These are phyloP conservation scores for Calonectria pseudoturangicola DNA, from an alignment of 2,329 filamentous ascomycete genomes.

Conservation along the genomic window DNA sequence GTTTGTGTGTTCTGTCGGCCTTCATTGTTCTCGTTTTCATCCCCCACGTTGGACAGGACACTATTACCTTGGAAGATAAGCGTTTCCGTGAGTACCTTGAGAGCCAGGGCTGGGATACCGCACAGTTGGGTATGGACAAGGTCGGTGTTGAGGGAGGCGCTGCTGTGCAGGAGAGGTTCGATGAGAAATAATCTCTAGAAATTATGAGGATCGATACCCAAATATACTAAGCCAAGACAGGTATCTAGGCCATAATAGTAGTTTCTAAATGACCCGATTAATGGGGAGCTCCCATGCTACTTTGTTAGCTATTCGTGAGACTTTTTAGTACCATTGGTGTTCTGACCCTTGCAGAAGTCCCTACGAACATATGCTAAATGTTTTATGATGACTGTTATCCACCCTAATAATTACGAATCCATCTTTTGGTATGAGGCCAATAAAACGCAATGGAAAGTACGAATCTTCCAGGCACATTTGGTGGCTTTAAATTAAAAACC, in stretches of 20 bases:
- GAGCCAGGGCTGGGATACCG: constrained; percentile 84
- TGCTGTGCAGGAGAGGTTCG: neutral
- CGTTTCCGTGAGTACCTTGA: constrained; percentile 85
- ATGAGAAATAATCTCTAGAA: constrained; percentile 6
- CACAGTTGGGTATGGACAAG: constrained; percentile 68
- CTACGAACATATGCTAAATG: too few relatives aligned
- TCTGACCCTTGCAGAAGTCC: too few relatives aligned
- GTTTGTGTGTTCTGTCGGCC: constrained; percentile 85
- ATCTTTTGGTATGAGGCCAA: too few relatives aligned
- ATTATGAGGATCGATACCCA: neutral
- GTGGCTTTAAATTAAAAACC: too few relatives aligned
- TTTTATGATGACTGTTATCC: too few relatives aligned
- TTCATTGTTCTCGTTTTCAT: constrained; percentile 75
- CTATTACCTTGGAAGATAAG: constrained; percentile 85
- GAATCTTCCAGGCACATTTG: too few relatives aligned
- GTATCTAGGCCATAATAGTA: neutral
- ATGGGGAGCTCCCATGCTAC: neutral
- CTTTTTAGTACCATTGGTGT: too few relatives aligned
- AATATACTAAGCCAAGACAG: neutral
- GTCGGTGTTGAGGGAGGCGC: constrained; percentile 44
- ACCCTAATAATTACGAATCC: too few relatives aligned
- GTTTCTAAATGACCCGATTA: neutral
- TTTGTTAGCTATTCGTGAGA: too few relatives aligned
- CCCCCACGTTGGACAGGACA: constrained; percentile 89
- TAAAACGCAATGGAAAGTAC: too few relatives aligned